Evolutionary conservation across 176 grass and related monocot genomes (phyloP).

Genomic region (Themeda triandra): DNA sequence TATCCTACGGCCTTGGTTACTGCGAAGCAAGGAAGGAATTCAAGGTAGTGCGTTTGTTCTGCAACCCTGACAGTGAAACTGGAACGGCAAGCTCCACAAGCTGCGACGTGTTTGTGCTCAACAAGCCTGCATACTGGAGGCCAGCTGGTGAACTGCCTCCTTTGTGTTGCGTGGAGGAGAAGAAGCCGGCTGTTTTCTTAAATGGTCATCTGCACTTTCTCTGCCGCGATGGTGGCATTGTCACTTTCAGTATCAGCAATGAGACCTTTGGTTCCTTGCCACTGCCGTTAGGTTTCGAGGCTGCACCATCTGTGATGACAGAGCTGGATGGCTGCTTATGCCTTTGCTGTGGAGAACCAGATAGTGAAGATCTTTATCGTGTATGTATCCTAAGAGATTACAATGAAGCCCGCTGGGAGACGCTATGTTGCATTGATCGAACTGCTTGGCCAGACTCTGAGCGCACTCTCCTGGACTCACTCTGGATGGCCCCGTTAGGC

Average conservation of each 20-base stretch:
- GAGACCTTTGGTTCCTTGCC: conserved; percentile 25
- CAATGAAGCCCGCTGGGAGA: conserved; percentile 18
- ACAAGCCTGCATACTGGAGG: conserved; percentile 21
- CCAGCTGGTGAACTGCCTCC: background rate
- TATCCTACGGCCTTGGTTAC: conserved; percentile 31
- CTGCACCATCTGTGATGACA: background rate
- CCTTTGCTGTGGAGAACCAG: background rate
- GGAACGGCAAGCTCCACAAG: background rate
- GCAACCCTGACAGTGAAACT: background rate
- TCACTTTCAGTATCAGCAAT: conserved; percentile 14
- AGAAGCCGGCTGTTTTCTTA: conserved; percentile 12
- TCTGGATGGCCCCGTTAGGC: background rate
- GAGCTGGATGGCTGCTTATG: conserved; percentile 18
- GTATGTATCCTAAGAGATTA: conserved; percentile 7
- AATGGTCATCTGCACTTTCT: conserved; percentile 25
- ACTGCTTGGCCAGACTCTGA: background rate
- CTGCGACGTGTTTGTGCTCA: conserved; percentile 19
- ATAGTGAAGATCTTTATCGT: background rate
- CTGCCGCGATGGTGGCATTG: background rate
- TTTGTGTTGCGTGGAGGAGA: background rate
- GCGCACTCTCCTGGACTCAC: background rate
- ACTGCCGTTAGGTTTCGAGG: background rate
- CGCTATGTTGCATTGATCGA: conserved; percentile 10
- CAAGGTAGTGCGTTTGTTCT: conserved; percentile 17
- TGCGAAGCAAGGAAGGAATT: background rate